These are phyloP conservation scores for Phaffia tasmanica DNA, from an alignment of 768 basidiomycete species.

Conservation along the genomic window DNA sequence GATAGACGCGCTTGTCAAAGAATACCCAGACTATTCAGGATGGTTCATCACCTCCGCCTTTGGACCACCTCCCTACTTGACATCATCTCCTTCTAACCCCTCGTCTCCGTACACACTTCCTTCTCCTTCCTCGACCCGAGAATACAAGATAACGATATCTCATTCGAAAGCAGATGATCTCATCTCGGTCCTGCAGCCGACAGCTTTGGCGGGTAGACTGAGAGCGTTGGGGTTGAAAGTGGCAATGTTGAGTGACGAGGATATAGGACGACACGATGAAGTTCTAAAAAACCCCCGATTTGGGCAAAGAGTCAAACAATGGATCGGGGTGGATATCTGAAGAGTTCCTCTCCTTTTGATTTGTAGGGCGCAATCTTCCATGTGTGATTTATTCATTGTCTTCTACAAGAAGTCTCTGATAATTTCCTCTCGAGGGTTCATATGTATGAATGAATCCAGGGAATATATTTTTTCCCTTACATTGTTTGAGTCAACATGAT, in stretches of 20 bases:
- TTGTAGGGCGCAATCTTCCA: no score
- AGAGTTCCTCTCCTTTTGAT: no score
- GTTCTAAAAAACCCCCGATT: slow-evolving; percentile 7
- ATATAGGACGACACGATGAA: slow-evolving; percentile 19
- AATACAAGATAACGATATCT: not conserved
- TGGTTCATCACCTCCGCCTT: slow-evolving; percentile 26
- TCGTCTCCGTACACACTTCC: slow-evolving; percentile 2
- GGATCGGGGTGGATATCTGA: slow-evolving; percentile 1
- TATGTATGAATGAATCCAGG: no score
- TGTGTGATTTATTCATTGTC: no score
- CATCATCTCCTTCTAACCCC: slow-evolving; percentile 19
- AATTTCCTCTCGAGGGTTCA: no score
- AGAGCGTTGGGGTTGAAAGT: slow-evolving; percentile 8
- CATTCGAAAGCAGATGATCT: slow-evolving; percentile 13
- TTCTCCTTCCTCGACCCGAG: not conserved
- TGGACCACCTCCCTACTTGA: slow-evolving; percentile 21
- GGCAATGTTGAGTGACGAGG: slow-evolving; percentile 6
- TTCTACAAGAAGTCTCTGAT: no score
- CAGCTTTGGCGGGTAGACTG: not conserved
- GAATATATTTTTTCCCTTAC: no score
- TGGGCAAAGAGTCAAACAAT: slow-evolving; percentile 12
- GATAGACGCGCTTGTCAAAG: slow-evolving; percentile 16
- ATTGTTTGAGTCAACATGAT: no score
- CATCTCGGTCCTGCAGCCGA: slow-evolving; percentile 12
- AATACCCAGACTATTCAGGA: slow-evolving; percentile 16